These are phyloP conservation scores for Halophytophthora batemanensis DNA, from an alignment of 352 stramenopile species.

Conservation along the genomic window DNA sequence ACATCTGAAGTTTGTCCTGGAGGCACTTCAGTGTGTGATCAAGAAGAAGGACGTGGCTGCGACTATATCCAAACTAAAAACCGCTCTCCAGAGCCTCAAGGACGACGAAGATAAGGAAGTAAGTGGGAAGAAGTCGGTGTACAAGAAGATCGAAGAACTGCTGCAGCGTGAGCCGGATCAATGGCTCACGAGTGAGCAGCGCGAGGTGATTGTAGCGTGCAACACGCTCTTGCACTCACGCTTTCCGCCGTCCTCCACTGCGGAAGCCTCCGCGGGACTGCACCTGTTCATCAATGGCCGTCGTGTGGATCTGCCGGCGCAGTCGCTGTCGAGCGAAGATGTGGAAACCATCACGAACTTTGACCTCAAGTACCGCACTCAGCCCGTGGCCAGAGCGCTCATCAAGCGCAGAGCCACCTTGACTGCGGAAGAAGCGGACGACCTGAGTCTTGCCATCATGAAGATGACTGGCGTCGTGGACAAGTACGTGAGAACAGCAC, in stretches of 20 bases:
- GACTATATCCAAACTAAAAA: slow-evolving; percentile 46
- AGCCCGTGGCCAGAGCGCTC: slow-evolving; percentile 67
- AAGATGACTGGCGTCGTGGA: slow-evolving; percentile 81
- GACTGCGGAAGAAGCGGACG: slow-evolving; percentile 46
- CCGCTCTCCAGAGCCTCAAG: slow-evolving; percentile 33
- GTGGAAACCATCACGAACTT: slow-evolving; percentile 60
- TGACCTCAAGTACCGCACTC: slow-evolving; percentile 67
- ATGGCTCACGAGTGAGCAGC: slow-evolving; percentile 25
- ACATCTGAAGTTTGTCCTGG: slow-evolving; percentile 51
- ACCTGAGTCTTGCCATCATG: slow-evolving; percentile 65
- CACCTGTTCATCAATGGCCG: slow-evolving; percentile 75
- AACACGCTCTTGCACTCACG: slow-evolving; percentile 43
- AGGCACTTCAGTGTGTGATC: slow-evolving; percentile 49
- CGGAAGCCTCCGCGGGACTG: slow-evolving; percentile 16
- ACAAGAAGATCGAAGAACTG: slow-evolving; percentile 21
- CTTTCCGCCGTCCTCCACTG: slow-evolving; percentile 18
- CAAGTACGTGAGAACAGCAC: slow-evolving; percentile 57
- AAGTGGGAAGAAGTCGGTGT: slow-evolving; percentile 14
- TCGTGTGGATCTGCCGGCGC: slow-evolving; percentile 46
- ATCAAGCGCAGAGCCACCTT: slow-evolving; percentile 56
- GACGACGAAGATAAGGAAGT: slow-evolving; percentile 11
- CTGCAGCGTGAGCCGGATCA: slow-evolving; percentile 15
- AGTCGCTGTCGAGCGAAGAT: slow-evolving; percentile 60
- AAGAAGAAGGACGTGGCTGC: slow-evolving; percentile 52
- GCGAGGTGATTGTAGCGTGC: slow-evolving; percentile 31